Evolutionary conservation across 2,329 filamentous ascomycete species (phyloP), one percentile per base, ranked within the genome.

Genomic region (Penicillium italicum): DNA sequence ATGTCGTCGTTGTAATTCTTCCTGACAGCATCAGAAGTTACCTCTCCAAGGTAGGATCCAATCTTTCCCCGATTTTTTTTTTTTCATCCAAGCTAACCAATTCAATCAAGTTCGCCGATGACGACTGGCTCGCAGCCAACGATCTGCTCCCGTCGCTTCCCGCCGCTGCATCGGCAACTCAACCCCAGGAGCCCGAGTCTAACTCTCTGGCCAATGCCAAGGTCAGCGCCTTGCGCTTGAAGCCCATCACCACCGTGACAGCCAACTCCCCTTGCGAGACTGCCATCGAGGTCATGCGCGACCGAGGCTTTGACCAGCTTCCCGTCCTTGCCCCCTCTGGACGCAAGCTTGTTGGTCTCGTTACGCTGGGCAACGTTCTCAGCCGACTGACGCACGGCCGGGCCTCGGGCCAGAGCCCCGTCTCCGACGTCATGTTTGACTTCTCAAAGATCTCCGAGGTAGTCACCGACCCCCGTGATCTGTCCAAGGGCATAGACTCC

Each of bases 101-200:
- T 49, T 30, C 58, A 40, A 83, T 30, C 58, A 40, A 83, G 83
- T 99, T 99, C 72, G 91, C 91, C 63, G 94, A 99, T 72, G 95
- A 99, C 71, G 94, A 97, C 79, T 99, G 94, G 95, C 86, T 99
- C 53, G 92, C 91, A 12, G 94, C 94, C 61, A 99, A 99, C 77
- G 88, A 93, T 72, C 89, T 99, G 24, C 83, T 97, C 26, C 85
- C 90, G 37, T 81, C 77, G 61, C 84, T 79, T 50, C 82, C 77
- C 58, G 79, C 71, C 47, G 51, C 65, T 61, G 70, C 75, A 57
- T 70, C 71, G 18, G 55, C 64, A 6, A 63, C 68, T 26, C 62
- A 70, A 16, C 57, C 63, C 14, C 53, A 72, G 9, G 59, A 70
- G 36, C 55, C 70, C 2, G 63, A 77, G 68, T 75, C 79, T 50